Evolutionary conservation across 2,329 filamentous ascomycete genomes (phyloP).

Genomic region (Penicillium psychrosexuale): DNA sequence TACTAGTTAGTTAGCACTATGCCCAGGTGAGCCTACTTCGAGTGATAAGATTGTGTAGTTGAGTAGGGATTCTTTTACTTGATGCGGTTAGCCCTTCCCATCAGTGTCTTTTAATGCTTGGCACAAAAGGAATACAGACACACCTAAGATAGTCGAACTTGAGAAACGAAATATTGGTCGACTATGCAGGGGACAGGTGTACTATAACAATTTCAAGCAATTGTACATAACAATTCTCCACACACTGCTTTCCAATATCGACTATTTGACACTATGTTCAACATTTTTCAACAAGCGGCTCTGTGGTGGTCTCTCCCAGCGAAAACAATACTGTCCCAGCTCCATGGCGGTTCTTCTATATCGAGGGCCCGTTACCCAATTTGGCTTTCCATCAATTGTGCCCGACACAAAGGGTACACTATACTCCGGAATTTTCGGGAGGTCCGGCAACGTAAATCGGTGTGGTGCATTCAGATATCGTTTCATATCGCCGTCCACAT

Average conservation of each 20-base stretch:
- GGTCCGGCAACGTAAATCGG: constrained; percentile 16
- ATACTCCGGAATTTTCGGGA: constrained; percentile 16
- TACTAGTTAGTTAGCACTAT: too few relatives aligned
- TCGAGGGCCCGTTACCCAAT: constrained; percentile 11
- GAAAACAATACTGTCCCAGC: constrained; percentile 19
- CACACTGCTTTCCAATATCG: background rate
- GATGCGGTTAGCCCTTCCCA: constrained; percentile 12
- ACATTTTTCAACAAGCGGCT: background rate
- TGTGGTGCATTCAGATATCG: constrained; percentile 20
- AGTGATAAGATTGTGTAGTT: background rate
- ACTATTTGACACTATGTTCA: background rate
- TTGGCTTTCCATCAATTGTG: constrained; percentile 11
- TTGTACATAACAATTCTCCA: background rate
- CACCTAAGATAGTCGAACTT: background rate
- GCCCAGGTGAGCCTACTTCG: background rate
- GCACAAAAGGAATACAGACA: background rate
- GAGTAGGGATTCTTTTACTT: constrained; percentile 12
- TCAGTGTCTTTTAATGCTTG: background rate
- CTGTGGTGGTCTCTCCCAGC: constrained; percentile 18
- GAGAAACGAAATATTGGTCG: background rate
- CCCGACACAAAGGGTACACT: constrained; percentile 15
- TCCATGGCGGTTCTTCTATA: constrained; percentile 13
- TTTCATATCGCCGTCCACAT: constrained; percentile 11
- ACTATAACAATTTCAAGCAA: too few relatives aligned
- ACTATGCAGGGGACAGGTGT: background rate